These are phyloP conservation scores for Polytolypa hystricis DNA, from an alignment of 2,329 filamentous ascomycete species.

Conservation along the genomic window DNA sequence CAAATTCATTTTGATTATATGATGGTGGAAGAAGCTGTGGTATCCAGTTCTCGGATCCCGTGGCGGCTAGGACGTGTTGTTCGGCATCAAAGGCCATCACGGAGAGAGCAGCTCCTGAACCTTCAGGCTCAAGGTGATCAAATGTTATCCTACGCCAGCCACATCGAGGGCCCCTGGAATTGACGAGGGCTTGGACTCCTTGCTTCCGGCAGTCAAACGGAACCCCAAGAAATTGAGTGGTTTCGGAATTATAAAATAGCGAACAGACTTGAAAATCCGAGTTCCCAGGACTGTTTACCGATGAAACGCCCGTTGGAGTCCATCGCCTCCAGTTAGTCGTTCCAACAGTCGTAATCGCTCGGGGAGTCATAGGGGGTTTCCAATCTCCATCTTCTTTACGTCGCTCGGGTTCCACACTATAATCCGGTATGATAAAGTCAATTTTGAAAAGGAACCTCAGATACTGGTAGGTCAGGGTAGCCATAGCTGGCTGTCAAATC, in stretches of 20 bases:
- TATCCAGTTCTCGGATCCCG: slow-evolving; percentile 11
- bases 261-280: slow-evolving; percentile 8
- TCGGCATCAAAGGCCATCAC: slow-evolving; percentile 8
- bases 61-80: slow-evolving; percentile 12
- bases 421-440: slow-evolving; percentile 9
- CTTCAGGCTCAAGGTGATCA: not conserved
- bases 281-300: not conserved
- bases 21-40: slow-evolving; percentile 14
- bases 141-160: slow-evolving; percentile 12
- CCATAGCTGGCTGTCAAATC: not conserved
- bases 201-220: slow-evolving; percentile 10
- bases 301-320: slow-evolving; percentile 3
- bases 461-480: not conserved
- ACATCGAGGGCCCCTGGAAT: not conserved
- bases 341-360: slow-evolving; percentile 2
- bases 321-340: slow-evolving; percentile 9
- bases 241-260: slow-evolving; percentile 12
- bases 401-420: slow-evolving; percentile 4
- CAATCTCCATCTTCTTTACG: slow-evolving; percentile 4
- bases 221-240: slow-evolving; percentile 8
- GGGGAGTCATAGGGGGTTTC: slow-evolving; percentile 7
- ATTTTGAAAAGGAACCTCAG: slow-evolving; percentile 13
- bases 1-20: slow-evolving; percentile 8
- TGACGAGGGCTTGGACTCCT: slow-evolving; percentile 2
- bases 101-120: slow-evolving; percentile 6